Evolutionary conservation across 1,139 yeast genomes (phyloP).

Genomic region (Nakaseomyces glabratus): DNA sequence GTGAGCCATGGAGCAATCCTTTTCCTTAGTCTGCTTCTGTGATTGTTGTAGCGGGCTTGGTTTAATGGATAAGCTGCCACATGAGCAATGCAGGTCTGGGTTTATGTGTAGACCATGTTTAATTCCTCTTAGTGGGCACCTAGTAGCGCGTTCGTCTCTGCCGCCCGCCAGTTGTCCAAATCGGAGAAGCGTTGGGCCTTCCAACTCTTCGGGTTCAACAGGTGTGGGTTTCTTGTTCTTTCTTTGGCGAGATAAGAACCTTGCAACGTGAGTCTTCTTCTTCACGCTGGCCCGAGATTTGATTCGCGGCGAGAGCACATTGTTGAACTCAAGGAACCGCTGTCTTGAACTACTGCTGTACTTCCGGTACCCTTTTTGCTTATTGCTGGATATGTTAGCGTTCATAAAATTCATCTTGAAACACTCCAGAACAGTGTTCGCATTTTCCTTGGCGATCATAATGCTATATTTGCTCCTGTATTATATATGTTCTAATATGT

Average conservation of each 20-base stretch:
- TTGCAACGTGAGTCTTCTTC: conserved; percentile 5
- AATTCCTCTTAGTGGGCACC: conserved; percentile 18
- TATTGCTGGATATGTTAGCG: not conserved
- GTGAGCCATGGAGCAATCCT: no score
- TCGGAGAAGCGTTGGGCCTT: conserved; percentile 13
- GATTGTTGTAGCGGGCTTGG: not conserved
- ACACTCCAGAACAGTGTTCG: conserved; percentile 2
- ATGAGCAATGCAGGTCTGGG: not conserved
- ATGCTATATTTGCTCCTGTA: no score
- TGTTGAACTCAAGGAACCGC: no score
- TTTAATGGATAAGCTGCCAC: not conserved
- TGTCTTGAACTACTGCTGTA: not conserved
- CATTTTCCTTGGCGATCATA: conserved; percentile 5
- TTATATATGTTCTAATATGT: no score
- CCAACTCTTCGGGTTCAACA: conserved; percentile 1
- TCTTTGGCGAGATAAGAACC: conserved; percentile 1
- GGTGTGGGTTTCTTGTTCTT: conserved; percentile 6
- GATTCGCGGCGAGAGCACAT: no score
- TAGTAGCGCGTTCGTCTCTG: conserved; percentile 16
- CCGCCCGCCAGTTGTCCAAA: conserved; percentile 18
- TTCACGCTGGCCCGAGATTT: not conserved
- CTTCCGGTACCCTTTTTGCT: no score
- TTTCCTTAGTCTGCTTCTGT: not conserved
- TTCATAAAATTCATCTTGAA: conserved; percentile 3
- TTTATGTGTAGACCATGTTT: not conserved